Base-by-base conservation (phyloP, 23 red algal species). In the Pyropia yezoensis region DNA sequence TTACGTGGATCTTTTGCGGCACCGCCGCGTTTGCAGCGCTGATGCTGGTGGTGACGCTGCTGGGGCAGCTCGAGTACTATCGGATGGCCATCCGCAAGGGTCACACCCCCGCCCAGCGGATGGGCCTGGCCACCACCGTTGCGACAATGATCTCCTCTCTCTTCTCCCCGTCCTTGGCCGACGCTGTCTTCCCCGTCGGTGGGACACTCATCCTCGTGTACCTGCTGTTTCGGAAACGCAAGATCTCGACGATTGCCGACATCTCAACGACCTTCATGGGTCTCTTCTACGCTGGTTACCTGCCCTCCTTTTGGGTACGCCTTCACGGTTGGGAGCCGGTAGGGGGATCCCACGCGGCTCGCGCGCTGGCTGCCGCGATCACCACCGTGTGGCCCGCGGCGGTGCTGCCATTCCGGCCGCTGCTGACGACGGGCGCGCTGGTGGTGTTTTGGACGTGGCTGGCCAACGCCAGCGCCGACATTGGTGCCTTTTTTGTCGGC, bases 391-490 rank as follows among this genome's bases (percentile, higher is more conserved):
- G 76, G 76, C 73, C 87, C 19, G 34, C 53, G 1, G 71, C 63
- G 11, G 66, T 67, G 33, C 28, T 75, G 7, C 52, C 59, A 19
- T 82, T 80, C 49, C 55, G 66, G 25, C 87, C 89, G 22, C 54
- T 73, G 1, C 75, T 95, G 52, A 77, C 67, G 23, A 56, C 79
- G 17, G 94, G 94, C 18, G 67, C 86, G 27, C 54, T 85, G 14
- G 60, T 91, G 17, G 85, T 85, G 34, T 98, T 85, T 62, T 98
- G 94, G 94, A 91, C 94, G n/a, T 98, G 80, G 81, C 69, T 98
- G 54, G 73, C 85, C 19, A 70, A 73, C 21, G 94, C 79, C 29
- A 71, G 69, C 33, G 85, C 84, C 24, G 94, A 98, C 49, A 79
- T 91, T 16, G 94, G 94, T 21, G 94, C 94, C 18, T 89, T 88